Conservation (phyloP, 768 basidiomycete species). For the Pholiota microspora region DNA sequence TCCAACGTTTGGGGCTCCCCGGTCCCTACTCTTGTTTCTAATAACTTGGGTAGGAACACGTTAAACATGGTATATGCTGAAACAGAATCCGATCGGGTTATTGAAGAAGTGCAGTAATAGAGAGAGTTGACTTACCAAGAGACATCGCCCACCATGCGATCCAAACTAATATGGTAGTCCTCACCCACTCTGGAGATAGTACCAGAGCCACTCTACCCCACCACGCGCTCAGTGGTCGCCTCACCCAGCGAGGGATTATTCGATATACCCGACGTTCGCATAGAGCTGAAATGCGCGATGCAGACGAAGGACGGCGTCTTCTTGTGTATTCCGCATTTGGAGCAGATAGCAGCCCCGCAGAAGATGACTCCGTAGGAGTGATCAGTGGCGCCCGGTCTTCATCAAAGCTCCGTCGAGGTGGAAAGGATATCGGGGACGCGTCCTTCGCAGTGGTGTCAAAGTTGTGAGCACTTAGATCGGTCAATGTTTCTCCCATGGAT, state of each 20-base stretch:
- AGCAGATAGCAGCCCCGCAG: neutral
- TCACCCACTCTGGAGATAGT: constrained; percentile 70
- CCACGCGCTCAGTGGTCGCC: constrained; percentile 66
- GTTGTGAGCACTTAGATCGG: constrained; percentile 26
- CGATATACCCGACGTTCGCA: constrained; percentile 43
- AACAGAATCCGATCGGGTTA: no score
- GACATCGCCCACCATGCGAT: constrained; percentile 72
- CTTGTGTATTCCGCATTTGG: neutral
- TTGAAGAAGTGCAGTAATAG: no score
- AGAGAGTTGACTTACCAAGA: constrained; percentile 49
- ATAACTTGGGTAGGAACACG: constrained; percentile 82
- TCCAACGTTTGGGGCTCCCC: constrained; percentile 44
- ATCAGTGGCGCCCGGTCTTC: neutral
- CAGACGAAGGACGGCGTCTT: constrained; percentile 18
- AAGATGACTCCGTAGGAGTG: neutral
- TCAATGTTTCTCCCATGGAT: constrained; percentile 30
- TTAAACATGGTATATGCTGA: constrained; percentile 91
- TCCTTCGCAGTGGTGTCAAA: constrained; percentile 24
- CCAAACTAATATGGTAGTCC: constrained; percentile 81
- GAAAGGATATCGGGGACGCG: neutral
- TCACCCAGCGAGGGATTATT: constrained; percentile 51
- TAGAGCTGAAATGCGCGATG: constrained; percentile 37
- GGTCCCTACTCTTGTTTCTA: constrained; percentile 54
- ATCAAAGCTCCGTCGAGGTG: neutral
- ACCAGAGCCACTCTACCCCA: constrained; percentile 66